phyloP scores from a whole-genome alignment of 495 filamentous ascomycete genomes.

The Glonium stellatum region DNA sequence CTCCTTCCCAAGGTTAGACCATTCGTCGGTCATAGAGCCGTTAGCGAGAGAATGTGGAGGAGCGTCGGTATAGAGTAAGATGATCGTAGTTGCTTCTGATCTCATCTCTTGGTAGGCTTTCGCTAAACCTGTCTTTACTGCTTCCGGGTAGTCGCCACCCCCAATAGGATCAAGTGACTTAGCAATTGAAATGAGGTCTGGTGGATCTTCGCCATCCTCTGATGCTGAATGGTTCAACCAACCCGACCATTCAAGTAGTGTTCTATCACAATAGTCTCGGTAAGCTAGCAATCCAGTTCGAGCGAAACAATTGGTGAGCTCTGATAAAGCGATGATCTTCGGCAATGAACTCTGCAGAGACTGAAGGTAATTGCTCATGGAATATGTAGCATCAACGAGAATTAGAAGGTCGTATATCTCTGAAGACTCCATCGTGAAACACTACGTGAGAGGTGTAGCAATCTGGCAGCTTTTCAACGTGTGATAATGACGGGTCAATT shows the following conservation, averaged over 20 bases:
- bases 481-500: background rate
- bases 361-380: constrained; percentile 38
- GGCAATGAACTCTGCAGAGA: constrained; percentile 40
- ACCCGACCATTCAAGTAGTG: constrained; percentile 40
- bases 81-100: constrained; percentile 40
- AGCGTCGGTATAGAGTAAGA: constrained; percentile 45
- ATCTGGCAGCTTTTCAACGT: background rate
- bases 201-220: background rate
- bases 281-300: constrained; percentile 42
- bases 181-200: constrained; percentile 3
- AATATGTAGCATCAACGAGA: constrained; percentile 41
- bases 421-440: constrained; percentile 7
- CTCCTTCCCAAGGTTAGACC: constrained; percentile 30
- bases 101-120: constrained; percentile 42
- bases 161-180: constrained; percentile 9
- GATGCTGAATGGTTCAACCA: constrained; percentile 25
- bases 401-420: constrained; percentile 10
- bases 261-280: constrained; percentile 37
- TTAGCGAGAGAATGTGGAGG: constrained; percentile 35
- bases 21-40: constrained; percentile 3
- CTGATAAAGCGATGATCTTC: constrained; percentile 42
- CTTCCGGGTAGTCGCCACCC: constrained; percentile 41
- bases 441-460: background rate
- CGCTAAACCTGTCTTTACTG: constrained; percentile 42
- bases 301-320: constrained; percentile 41